phyloP scores from a whole-genome alignment of 306 rosid species.

The Casuarina glauca region DNA sequence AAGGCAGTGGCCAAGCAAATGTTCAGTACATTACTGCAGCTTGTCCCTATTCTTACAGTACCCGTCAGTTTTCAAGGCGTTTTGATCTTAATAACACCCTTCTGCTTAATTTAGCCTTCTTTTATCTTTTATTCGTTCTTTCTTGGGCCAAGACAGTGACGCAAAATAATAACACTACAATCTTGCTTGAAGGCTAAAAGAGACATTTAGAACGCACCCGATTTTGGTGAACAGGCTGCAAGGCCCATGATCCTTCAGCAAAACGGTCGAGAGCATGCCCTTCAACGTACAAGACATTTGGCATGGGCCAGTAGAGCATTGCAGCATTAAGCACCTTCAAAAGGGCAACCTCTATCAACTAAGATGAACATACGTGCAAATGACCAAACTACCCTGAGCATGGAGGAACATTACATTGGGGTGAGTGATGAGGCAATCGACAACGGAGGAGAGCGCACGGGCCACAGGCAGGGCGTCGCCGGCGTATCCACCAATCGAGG shows the following conservation, averaged over 20 bases:
- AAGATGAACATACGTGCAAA: background rate
- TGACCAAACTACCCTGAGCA: background rate
- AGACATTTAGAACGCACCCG: constrained; percentile 41
- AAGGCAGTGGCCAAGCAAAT: background rate
- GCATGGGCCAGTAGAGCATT: constrained; percentile 90
- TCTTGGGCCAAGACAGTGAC: background rate
- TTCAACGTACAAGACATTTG: constrained; percentile 76
- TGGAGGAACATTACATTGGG: constrained; percentile 51
- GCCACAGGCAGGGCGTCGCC: constrained; percentile 89
- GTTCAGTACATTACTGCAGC: constrained; percentile 14
- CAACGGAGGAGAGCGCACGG: constrained; percentile 73
- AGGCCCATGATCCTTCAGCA: constrained; percentile 84
- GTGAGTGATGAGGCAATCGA: constrained; percentile 84
- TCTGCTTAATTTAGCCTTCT: background rate
- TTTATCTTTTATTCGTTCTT: background rate
- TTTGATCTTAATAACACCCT: too few relatives aligned
- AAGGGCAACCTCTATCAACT: background rate
- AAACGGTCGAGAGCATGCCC: constrained; percentile 91
- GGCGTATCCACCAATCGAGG: constrained; percentile 86
- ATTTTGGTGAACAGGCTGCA: constrained; percentile 87
- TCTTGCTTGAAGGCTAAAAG: too few relatives aligned
- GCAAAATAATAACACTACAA: background rate
- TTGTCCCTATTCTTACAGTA: background rate
- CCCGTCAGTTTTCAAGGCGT: background rate
- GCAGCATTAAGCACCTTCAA: constrained; percentile 92